phyloP scores from a whole-genome alignment of 139 green algal species.

The Eudorina sp. region DNA sequence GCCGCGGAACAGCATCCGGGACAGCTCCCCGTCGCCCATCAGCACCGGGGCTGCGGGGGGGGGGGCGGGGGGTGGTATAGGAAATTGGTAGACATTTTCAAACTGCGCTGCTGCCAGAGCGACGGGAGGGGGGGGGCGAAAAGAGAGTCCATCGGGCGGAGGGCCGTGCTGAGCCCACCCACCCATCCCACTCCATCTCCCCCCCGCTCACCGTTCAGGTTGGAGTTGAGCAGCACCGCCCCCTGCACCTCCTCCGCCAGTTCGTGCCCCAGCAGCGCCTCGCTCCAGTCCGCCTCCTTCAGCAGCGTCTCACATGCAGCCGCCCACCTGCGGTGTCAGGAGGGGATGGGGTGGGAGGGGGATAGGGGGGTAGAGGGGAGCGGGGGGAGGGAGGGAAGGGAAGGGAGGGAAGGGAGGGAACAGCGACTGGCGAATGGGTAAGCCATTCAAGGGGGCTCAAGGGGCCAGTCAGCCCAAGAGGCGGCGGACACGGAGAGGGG shows the following conservation, averaged over 20 bases:
- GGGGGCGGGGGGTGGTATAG: background rate
- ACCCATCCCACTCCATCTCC: background rate
- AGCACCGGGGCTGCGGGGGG: background rate
- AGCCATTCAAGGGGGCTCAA: too few relatives aligned
- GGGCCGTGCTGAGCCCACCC: background rate
- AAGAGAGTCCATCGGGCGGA: background rate
- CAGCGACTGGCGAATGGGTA: too few relatives aligned
- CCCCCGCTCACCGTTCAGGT: constrained; percentile 8
- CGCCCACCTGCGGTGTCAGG: background rate
- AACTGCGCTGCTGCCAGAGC: too few relatives aligned
- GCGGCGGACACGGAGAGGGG: too few relatives aligned
- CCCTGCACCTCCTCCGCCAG: constrained; percentile 38
- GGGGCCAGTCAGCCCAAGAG: too few relatives aligned
- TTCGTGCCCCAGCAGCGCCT: constrained; percentile 35
- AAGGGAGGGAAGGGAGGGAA: too few relatives aligned
- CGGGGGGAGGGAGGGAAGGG: background rate
- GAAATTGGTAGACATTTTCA: too few relatives aligned
- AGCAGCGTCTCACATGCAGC: constrained; percentile 14
- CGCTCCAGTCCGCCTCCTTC: constrained; percentile 36
- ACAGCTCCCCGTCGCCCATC: constrained; percentile 12
- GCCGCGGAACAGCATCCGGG: constrained; percentile 32
- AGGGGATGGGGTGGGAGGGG: background rate
- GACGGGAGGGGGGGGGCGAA: background rate
- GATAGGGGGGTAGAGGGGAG: background rate
- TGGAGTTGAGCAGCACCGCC: constrained; percentile 11